phyloP scores from a whole-genome alignment of 2,329 filamentous ascomycete genomes.

The Fusarium compactum region DNA sequence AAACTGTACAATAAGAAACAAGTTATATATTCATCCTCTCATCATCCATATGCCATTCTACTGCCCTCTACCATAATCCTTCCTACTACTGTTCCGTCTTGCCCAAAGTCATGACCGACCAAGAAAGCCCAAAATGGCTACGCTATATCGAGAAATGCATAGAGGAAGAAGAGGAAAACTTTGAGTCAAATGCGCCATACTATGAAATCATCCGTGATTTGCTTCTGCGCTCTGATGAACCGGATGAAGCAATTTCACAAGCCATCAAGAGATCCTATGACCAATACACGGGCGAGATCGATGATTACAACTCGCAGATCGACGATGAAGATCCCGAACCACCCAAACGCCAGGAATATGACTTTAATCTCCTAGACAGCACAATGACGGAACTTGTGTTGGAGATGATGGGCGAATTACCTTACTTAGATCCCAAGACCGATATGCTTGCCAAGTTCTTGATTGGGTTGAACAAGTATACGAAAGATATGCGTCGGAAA shows the following conservation, averaged over 20 bases:
- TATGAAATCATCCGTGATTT: background rate
- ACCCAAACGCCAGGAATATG: background rate
- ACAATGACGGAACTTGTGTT: background rate
- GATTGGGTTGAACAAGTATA: background rate
- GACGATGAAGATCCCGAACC: background rate
- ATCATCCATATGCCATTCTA: no score
- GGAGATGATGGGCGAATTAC: background rate
- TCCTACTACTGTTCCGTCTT: no score
- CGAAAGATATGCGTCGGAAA: background rate
- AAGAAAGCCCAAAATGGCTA: no score
- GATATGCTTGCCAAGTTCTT: background rate
- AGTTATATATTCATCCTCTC: no score
- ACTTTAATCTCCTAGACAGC: fast-evolving
- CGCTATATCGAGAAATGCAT: background rate
- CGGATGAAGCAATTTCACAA: background rate
- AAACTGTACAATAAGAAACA: no score
- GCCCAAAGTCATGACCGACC: no score
- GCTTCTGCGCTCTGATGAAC: background rate
- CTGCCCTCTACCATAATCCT: no score
- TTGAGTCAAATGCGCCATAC: background rate
- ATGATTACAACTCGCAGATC: background rate
- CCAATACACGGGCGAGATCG: background rate
- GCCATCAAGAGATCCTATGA: background rate
- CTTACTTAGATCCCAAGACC: background rate
- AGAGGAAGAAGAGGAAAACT: background rate